Conservation (phyloP, 129 eudicot species). For the Calendula officinalis region DNA sequence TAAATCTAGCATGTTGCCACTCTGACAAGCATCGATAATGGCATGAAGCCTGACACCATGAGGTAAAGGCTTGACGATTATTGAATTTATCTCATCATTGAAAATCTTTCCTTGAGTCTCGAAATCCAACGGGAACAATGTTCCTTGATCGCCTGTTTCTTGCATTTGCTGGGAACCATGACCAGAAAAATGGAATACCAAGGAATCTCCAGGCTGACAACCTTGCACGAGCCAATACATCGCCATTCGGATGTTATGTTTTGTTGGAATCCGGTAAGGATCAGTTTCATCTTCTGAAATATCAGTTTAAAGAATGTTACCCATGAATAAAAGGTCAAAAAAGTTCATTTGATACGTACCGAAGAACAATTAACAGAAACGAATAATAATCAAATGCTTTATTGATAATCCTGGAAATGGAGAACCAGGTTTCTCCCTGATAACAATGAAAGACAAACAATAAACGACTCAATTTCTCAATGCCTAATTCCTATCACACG, state of each 20-base stretch:
- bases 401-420: no score
- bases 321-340: no score
- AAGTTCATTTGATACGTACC: no score
- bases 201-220: slow-evolving; percentile 84
- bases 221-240: slow-evolving; percentile 91
- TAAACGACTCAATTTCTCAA: no score
- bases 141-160: slow-evolving; percentile 84
- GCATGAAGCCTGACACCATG: slow-evolving; percentile 77
- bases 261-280: slow-evolving; percentile 68
- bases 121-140: slow-evolving; percentile 70
- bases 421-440: no score
- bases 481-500: no score
- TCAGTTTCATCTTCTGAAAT: slow-evolving; percentile 86
- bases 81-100: slow-evolving; percentile 68
- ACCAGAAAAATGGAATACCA: slow-evolving; percentile 90
- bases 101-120: slow-evolving; percentile 79
- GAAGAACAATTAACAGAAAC: no score
- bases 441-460: no score
- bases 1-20: slow-evolving; percentile 77
- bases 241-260: slow-evolving; percentile 89
- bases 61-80: slow-evolving; percentile 76
- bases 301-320: background rate
- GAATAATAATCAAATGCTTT: no score
- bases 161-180: slow-evolving; percentile 87
- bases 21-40: slow-evolving; percentile 76